These are phyloP conservation scores for Vaccinium myrtillus DNA, from an alignment of 148 eudicot species.

Conservation along the genomic window DNA sequence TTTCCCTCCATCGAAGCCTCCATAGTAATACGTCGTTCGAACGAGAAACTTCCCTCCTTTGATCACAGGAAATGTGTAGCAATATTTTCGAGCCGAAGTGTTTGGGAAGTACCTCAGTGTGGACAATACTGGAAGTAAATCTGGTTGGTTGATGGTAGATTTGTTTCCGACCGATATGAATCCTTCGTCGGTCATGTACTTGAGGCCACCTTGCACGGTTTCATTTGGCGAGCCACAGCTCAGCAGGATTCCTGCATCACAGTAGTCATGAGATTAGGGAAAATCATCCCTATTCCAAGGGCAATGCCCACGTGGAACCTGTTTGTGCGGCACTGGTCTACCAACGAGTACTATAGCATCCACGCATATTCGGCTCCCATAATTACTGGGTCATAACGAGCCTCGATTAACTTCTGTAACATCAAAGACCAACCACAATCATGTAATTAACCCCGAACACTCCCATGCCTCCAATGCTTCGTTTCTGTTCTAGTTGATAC, in stretches of 20 bases:
- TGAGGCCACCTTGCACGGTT: slow-evolving; percentile 29
- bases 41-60: slow-evolving; percentile 52
- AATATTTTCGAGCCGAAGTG: slow-evolving; percentile 41
- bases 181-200: slow-evolving; percentile 46
- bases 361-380: neutral
- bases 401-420: neutral
- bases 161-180: slow-evolving; percentile 50
- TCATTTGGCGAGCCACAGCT: slow-evolving; percentile 56
- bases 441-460: neutral
- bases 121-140: slow-evolving; percentile 45
- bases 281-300: neutral
- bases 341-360: neutral
- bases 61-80: slow-evolving; percentile 56
- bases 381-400: neutral
- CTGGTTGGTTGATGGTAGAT: slow-evolving; percentile 31
- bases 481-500: neutral
- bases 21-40: slow-evolving; percentile 69
- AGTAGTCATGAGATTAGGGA: neutral
- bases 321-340: neutral
- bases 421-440: neutral
- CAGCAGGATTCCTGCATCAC: slow-evolving; percentile 49
- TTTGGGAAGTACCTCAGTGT: slow-evolving; percentile 62
- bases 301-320: neutral
- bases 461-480: neutral
- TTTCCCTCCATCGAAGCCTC: slow-evolving; percentile 67